phyloP scores from a whole-genome alignment of 306 rosid genomes.

The Pterocarpus santalinus region DNA sequence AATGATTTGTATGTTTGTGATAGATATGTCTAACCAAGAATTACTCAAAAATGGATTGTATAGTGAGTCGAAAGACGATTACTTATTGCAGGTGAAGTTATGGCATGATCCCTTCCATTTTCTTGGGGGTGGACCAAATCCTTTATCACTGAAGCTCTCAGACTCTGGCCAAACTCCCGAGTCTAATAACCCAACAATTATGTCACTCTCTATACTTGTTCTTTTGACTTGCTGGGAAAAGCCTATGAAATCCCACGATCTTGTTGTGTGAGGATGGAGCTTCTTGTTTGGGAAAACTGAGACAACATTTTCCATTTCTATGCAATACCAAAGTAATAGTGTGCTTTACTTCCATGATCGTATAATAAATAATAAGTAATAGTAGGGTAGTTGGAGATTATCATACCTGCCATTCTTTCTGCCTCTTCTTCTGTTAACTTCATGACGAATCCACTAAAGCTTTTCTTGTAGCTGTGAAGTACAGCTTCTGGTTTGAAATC shows the following conservation, averaged over 20 bases:
- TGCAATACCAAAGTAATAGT: not conserved
- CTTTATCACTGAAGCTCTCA: constrained; percentile 53
- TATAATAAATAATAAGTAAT: not conserved
- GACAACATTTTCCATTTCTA: constrained; percentile 50
- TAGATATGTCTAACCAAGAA: too few species aligned
- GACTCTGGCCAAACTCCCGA: constrained; percentile 60
- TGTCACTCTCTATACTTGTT: constrained; percentile 34
- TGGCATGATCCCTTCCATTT: constrained; percentile 63
- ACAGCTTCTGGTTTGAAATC: constrained; percentile 35
- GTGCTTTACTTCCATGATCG: too few species aligned
- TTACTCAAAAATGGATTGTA: too few species aligned
- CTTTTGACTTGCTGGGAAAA: constrained; percentile 30
- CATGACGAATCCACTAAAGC: constrained; percentile 54
- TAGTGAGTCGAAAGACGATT: not conserved
- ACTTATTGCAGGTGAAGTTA: constrained; percentile 65
- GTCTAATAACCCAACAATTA: constrained; percentile 57
- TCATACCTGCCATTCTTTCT: constrained; percentile 39
- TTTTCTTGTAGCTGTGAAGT: constrained; percentile 52
- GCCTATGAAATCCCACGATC: constrained; percentile 64
- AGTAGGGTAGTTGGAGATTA: not conserved
- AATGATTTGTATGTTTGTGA: too few species aligned
- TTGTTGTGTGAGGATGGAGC: constrained; percentile 46
- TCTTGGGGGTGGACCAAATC: constrained; percentile 57
- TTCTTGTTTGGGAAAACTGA: constrained; percentile 48
- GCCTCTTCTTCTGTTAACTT: constrained; percentile 52